These are phyloP conservation scores for Debaryomyces prosopidis DNA, from an alignment of 805 yeast genomes.

Conservation along the genomic window DNA sequence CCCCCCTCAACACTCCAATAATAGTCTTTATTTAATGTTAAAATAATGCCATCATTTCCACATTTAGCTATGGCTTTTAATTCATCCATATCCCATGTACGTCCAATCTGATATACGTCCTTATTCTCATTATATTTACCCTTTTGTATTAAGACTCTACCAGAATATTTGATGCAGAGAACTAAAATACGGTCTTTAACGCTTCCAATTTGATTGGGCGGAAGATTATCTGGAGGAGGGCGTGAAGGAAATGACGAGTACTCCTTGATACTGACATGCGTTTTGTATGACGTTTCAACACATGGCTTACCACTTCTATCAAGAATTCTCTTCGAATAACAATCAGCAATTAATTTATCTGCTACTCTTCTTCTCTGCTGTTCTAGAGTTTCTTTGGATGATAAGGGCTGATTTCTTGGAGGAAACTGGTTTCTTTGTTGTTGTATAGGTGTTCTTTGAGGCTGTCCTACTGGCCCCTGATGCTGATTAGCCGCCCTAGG, in stretches of 20 bases:
- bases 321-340: conserved; percentile 33
- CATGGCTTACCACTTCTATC: conserved; percentile 21
- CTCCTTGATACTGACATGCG: conserved; percentile 76
- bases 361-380: conserved; percentile 18
- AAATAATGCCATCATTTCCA: conserved; percentile 55
- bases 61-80: conserved; percentile 54
- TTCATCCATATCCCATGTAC: conserved; percentile 87
- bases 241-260: conserved; percentile 67
- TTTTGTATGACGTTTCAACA: conserved; percentile 52
- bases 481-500: conserved; percentile 9
- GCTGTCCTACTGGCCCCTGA: conserved; percentile 2
- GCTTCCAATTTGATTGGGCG: conserved; percentile 37
- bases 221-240: conserved; percentile 62
- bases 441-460: conserved; percentile 7
- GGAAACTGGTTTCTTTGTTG: conserved; percentile 9
- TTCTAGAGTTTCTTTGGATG: not conserved
- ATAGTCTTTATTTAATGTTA: conserved; percentile 72
- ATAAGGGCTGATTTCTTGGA: not conserved
- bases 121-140: conserved; percentile 74
- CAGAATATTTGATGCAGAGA: conserved; percentile 62
- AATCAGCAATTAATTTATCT: conserved; percentile 36
- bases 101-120: conserved; percentile 80
- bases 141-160: conserved; percentile 74
- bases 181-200: conserved; percentile 62
- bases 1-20: conserved; percentile 63